Evolutionary conservation across 2,329 filamentous ascomycete species (phyloP), one percentile per base, ranked within the genome.

Genomic region (Leptographium radiaticola): DNA sequence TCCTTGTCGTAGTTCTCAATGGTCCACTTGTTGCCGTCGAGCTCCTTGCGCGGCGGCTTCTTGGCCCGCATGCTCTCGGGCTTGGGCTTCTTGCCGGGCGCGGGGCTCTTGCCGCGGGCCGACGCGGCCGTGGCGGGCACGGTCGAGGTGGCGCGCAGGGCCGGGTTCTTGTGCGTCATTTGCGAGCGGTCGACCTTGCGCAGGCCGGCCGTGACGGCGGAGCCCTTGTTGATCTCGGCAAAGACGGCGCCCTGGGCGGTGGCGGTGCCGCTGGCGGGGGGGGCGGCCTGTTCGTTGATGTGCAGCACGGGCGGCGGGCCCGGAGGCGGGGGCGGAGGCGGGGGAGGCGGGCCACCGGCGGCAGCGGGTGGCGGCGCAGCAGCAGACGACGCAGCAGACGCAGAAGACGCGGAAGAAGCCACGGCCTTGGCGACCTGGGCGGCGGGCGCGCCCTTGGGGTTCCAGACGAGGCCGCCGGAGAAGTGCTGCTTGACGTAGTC

Each of bases 161-260:
- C 81, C 15, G 93, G 93, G 70, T 98, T 98, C 75, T 97, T 97
- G 72, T 98, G 93, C 56, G 93, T 98, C 91, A 96, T 96, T 68
- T 97, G 78, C 53, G 87, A 93, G 65, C 84, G 86, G 71, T 96
- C 91, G 50, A 98, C 93, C 74, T 96, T 98, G 60, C 87, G 86
- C 39, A 98, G 76, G 36, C 87, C 84, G 60, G 87, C 83, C 5
- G 93, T 98, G 56, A 98, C 87, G n/a, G 80, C 76, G 56, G 87
- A 82, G 55, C 93, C 93, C 66, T 86, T 84, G 71, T 97, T 97
- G 52, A 98, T 74, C 60, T 96, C 86, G 43, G 84, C 85, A 67
- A 98, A 98, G 3, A 98, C 89, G 30, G 91, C 89, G 25, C 83
- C 82, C 68, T 95, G 82, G 54, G 91, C 89, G 33, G 76, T 68